Percentiles rank a stretch among this genome's conserved stretches.
These are phyloP conservation scores for Nakazawaea holstii DNA, from an alignment of 805 yeast species.

Conservation along the genomic window DNA sequence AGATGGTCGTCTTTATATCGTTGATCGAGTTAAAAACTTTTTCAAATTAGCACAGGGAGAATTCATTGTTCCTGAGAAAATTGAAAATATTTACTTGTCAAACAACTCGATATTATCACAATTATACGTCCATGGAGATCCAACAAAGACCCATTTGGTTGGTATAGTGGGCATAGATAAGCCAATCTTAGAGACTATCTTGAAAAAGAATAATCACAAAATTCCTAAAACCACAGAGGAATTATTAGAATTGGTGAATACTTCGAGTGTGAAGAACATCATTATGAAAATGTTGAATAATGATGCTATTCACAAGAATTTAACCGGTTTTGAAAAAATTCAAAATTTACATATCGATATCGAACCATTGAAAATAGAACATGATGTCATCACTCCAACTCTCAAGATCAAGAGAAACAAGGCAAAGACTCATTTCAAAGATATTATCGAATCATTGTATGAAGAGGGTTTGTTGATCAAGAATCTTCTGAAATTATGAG, in stretches of 20 bases:
- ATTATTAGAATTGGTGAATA: background rate
- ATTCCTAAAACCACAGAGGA: background rate
- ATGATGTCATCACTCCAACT: constrained; percentile 66
- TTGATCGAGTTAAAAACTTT: constrained; percentile 77
- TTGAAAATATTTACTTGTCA: constrained; percentile 59
- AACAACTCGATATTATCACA: constrained; percentile 44
- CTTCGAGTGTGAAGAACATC: constrained; percentile 19
- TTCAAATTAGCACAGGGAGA: constrained; percentile 65
- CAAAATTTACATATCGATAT: constrained; percentile 46
- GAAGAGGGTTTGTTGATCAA: constrained; percentile 13
- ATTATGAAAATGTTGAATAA: constrained; percentile 33
- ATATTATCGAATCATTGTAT: constrained; percentile 9
- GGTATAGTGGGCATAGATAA: constrained; percentile 57
- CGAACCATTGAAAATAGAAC: constrained; percentile 59
- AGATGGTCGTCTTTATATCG: constrained; percentile 51
- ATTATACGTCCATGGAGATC: constrained; percentile 60
- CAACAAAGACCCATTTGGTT: constrained; percentile 49
- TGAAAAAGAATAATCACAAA: background rate
- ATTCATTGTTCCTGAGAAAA: constrained; percentile 71
- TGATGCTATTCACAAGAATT: constrained; percentile 26
- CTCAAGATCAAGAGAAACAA: constrained; percentile 34
- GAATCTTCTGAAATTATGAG: background rate
- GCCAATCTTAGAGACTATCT: constrained; percentile 21
- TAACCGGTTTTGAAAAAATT: constrained; percentile 61
- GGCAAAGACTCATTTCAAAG: constrained; percentile 7